Evolutionary conservation across 495 filamentous ascomycete species (phyloP).

Genomic region (Chaetomidium leptoderma): DNA sequence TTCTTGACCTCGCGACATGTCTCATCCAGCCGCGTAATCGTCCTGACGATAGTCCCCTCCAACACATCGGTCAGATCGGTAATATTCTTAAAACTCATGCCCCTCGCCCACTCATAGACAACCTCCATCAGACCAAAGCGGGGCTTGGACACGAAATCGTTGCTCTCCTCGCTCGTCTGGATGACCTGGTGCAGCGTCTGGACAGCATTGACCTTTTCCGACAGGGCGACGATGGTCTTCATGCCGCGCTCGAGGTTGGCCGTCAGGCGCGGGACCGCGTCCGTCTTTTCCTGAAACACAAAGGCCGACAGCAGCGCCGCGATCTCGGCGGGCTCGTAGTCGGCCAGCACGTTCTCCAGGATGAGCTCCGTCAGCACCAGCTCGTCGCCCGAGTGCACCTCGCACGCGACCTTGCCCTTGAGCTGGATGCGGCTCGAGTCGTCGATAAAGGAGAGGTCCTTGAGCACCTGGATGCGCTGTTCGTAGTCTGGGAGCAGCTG

Average conservation of each 20-base stretch:
- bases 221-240: conserved; percentile 79
- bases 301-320: conserved; percentile 90
- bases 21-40: conserved; percentile 89
- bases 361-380: conserved; percentile 95
- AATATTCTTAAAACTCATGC: conserved; percentile 97
- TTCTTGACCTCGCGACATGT: conserved; percentile 97
- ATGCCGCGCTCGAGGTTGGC: conserved; percentile 77
- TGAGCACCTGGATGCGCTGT: conserved; percentile 85
- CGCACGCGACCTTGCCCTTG: conserved; percentile 97
- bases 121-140: conserved; percentile 94
- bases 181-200: conserved; percentile 89
- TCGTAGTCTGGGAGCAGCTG: conserved; percentile 97
- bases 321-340: conserved; percentile 95
- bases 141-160: conserved; percentile 82
- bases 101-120: conserved; percentile 96
- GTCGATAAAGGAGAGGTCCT: conserved; percentile 88
- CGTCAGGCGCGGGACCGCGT: conserved; percentile 76
- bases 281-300: conserved; percentile 98
- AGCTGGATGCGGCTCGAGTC: conserved; percentile 76
- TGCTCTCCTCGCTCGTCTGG: conserved; percentile 78
- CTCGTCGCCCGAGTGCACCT: conserved; percentile 96
- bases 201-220: conserved; percentile 82
- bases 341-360: conserved; percentile 90
- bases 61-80: conserved; percentile 94
- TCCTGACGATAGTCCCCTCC: conserved; percentile 92